Percentiles rank a stretch among this genome's conserved stretches.
phyloP scores from a whole-genome alignment of 805 yeast genomes.

The Starmerella stigmatis region DNA sequence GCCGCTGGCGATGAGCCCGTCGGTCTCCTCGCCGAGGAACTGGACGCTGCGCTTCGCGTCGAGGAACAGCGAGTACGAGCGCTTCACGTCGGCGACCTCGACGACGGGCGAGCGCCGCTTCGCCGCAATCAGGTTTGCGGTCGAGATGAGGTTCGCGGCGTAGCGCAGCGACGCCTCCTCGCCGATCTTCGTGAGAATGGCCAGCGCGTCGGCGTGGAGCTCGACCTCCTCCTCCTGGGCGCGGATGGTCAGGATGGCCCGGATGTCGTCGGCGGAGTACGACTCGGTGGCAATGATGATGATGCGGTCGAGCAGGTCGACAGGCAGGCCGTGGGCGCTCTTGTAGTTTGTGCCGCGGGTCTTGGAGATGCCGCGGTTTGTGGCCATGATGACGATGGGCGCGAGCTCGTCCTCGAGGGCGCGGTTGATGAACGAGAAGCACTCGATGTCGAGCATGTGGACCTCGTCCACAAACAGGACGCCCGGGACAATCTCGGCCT shows the following conservation, averaged over 20 bases:
- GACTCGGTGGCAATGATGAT: constrained; percentile 79
- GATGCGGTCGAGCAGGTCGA: constrained; percentile 86
- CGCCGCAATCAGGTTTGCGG: constrained; percentile 73
- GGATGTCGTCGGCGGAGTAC: constrained; percentile 73
- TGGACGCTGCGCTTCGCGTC: constrained; percentile 85
- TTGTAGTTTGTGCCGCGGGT: constrained; percentile 89
- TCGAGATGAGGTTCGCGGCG: constrained; percentile 82
- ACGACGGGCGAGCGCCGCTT: constrained; percentile 66
- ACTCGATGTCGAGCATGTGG: constrained; percentile 95
- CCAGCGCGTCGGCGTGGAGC: constrained; percentile 69
- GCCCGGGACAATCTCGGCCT: constrained; percentile 94
- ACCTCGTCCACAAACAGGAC: constrained; percentile 96
- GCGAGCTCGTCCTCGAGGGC: constrained; percentile 95
- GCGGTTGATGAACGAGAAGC: constrained; percentile 87
- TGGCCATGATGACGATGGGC: constrained; percentile 96
- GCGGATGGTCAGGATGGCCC: constrained; percentile 75
- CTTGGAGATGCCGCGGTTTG: constrained; percentile 88
- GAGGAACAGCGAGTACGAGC: constrained; percentile 74
- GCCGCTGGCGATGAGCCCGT: constrained; percentile 7
- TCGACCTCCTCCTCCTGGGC: constrained; percentile 92
- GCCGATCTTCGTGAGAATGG: constrained; percentile 79
- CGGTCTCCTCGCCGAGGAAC: constrained; percentile 38
- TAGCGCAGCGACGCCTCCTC: constrained; percentile 84
- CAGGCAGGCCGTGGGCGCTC: constrained; percentile 96
- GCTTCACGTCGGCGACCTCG: constrained; percentile 73